Evolutionary conservation across 192 early-diverging fungal species (phyloP).

Genomic region (Chytriomyces confervae): DNA sequence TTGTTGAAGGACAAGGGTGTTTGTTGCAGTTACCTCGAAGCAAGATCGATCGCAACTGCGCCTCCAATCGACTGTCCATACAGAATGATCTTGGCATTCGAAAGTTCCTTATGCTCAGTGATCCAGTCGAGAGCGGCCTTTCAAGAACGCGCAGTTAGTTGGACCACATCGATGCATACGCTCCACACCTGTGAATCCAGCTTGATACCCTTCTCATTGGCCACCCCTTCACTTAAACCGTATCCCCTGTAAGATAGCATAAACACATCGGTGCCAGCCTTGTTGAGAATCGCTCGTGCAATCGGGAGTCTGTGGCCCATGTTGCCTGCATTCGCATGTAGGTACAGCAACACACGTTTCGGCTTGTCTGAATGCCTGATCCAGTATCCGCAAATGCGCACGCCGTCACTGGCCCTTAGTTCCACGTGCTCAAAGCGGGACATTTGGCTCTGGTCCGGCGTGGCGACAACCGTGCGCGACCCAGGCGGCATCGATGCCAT

Average conservation of each 20-base stretch:
- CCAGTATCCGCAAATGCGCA: constrained; percentile 79
- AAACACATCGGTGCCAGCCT: constrained; percentile 80
- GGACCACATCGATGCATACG: not conserved
- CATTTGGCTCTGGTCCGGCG: constrained; percentile 50
- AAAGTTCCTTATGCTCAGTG: constrained; percentile 71
- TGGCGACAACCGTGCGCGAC: constrained; percentile 50
- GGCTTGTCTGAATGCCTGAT: constrained; percentile 48
- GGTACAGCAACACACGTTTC: constrained; percentile 77
- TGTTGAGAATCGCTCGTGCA: constrained; percentile 72
- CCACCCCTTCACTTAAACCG: constrained; percentile 84
- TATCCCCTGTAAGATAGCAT: constrained; percentile 99
- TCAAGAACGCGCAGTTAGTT: not conserved
- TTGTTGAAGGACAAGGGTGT: no score
- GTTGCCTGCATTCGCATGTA: constrained; percentile 98
- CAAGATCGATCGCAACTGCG: constrained; percentile 90
- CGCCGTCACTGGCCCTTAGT: constrained; percentile 79
- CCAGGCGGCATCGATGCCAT: constrained; percentile 58
- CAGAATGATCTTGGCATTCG: constrained; percentile 79
- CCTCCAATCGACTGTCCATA: constrained; percentile 97
- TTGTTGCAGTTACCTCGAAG: constrained; percentile 51
- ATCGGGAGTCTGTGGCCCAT: constrained; percentile 97
- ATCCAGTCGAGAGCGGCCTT: constrained; percentile 87
- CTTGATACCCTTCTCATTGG: constrained; percentile 85
- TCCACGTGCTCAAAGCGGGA: constrained; percentile 67
- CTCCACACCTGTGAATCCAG: constrained; percentile 77